Evolutionary conservation across 495 filamentous ascomycete species (phyloP).

Genomic region (Cudoniella acicularis): DNA sequence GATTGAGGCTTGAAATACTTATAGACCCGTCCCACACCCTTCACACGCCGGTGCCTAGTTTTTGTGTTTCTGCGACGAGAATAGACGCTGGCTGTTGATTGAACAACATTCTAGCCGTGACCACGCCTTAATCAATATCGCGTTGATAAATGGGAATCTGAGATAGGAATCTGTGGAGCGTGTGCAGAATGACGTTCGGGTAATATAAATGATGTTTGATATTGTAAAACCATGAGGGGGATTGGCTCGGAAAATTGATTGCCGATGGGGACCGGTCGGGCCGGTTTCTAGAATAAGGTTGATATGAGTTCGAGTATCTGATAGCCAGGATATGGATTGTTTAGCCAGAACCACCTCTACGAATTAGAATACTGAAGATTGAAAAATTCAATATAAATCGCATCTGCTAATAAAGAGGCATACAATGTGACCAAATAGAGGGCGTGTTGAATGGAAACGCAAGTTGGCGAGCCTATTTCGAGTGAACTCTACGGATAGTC

Average conservation of each 20-base stretch:
- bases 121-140: not conserved
- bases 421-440: too few species aligned
- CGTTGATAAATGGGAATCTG: not conserved
- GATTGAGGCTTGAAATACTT: not conserved
- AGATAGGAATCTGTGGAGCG: not conserved
- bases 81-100: too few species aligned
- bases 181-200: not conserved
- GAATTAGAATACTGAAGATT: too few species aligned
- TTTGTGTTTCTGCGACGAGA: too few species aligned
- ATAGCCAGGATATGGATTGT: not conserved
- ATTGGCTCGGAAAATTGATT: not conserved
- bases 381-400: too few species aligned
- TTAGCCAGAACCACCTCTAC: not conserved
- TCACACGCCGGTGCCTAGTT: not conserved
- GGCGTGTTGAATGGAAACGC: too few species aligned
- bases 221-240: not conserved
- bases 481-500: too few species aligned
- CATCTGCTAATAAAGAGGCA: too few species aligned
- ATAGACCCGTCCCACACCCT: not conserved
- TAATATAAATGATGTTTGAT: not conserved
- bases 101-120: too few species aligned
- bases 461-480: too few species aligned
- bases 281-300: not conserved
- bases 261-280: not conserved
- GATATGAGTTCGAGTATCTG: not conserved